phyloP scores from a whole-genome alignment of 148 eudicot genomes.

The Euryodendron excelsum region DNA sequence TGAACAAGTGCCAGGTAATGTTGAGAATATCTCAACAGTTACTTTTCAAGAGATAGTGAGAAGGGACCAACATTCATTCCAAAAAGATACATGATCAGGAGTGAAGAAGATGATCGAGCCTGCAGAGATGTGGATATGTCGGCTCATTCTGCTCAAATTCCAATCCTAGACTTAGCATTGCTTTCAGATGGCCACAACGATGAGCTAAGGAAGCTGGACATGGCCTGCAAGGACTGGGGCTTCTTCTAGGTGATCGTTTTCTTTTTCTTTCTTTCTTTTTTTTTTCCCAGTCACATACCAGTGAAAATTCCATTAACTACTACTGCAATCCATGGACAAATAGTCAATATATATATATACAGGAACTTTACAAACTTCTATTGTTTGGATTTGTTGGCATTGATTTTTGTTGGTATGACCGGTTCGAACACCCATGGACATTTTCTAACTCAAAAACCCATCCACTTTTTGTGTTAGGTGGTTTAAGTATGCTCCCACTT shows the following conservation, averaged over 20 bases:
- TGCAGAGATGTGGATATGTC: background rate
- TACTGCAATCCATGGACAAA: background rate
- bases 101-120: slow-evolving; percentile 1
- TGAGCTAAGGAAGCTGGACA: slow-evolving; percentile 15
- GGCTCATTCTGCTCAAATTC: background rate
- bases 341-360: no score
- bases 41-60: slow-evolving; percentile 15
- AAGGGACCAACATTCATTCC: slow-evolving; percentile 7
- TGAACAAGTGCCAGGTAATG: no score
- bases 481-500: no score
- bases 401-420: no score
- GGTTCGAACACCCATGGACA: no score
- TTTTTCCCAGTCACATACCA: no score
- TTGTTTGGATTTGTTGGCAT: background rate
- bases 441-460: no score
- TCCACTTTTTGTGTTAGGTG: no score
- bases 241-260: slow-evolving; percentile 27
- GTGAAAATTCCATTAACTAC: background rate
- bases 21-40: no score
- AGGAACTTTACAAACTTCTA: background rate
- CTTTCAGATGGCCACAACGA: slow-evolving; percentile 8
- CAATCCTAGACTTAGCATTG: slow-evolving; percentile 7
- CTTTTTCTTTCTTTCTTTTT: no score
- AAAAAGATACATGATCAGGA: background rate
- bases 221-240: slow-evolving; percentile 20